phyloP scores from a whole-genome alignment of 768 basidiomycete genomes.

The Amanita jacksonii region DNA sequence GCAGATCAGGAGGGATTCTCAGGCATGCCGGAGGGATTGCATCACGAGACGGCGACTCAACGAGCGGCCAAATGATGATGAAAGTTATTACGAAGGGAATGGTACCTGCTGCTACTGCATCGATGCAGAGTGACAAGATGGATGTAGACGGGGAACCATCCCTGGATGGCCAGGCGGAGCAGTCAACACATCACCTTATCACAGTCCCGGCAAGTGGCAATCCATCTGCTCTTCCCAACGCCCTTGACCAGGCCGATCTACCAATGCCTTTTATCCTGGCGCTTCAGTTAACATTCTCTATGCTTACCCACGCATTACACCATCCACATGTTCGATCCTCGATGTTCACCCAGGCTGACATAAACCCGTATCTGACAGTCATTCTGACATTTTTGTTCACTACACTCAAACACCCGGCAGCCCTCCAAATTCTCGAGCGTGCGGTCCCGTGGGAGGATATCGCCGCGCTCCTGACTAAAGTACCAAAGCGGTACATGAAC shows the following conservation, averaged over 20 bases:
- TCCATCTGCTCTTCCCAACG: slow-evolving; percentile 24
- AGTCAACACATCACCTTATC: slow-evolving; percentile 4
- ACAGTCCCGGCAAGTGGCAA: too few species aligned
- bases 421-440: slow-evolving; percentile 58
- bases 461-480: slow-evolving; percentile 46
- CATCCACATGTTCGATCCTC: slow-evolving; percentile 53
- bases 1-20: slow-evolving; percentile 61
- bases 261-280: slow-evolving; percentile 67
- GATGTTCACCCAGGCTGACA: slow-evolving; percentile 39
- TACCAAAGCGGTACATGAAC: slow-evolving; percentile 45
- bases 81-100: slow-evolving; percentile 7
- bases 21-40: slow-evolving; percentile 49
- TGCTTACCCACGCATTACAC: slow-evolving; percentile 64
- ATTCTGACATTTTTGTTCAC: slow-evolving; percentile 86
- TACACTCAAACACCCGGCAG: slow-evolving; percentile 52
- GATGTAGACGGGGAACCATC: slow-evolving; percentile 44
- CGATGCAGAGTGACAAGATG: slow-evolving; percentile 34
- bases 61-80: slow-evolving; percentile 18
- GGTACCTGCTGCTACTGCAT: not conserved
- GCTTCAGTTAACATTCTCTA: slow-evolving; percentile 66
- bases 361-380: slow-evolving; percentile 84
- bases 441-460: slow-evolving; percentile 80
- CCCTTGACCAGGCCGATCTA: slow-evolving; percentile 30
- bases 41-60: slow-evolving; percentile 20
- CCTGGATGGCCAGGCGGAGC: not conserved